Evolutionary conservation across 768 basidiomycete species (phyloP).

Genomic region (Lentinus tigrinus): DNA sequence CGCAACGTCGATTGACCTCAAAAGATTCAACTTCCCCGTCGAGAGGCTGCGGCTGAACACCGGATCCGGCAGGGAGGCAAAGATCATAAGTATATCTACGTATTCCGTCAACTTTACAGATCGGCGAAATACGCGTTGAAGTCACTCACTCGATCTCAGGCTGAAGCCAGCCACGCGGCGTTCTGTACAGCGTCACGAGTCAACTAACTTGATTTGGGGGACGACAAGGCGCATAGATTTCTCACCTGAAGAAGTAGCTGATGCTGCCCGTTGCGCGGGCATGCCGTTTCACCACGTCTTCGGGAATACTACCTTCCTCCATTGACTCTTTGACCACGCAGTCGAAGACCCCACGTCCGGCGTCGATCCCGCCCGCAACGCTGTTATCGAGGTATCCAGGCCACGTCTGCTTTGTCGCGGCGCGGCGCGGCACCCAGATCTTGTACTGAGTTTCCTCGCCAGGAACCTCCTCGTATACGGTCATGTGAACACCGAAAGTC

Average conservation of each 20-base stretch:
- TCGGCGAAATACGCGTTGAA: background rate
- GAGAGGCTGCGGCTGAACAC: conserved; percentile 60
- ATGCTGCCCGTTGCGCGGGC: conserved; percentile 64
- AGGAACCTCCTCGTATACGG: conserved; percentile 56
- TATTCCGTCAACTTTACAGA: background rate
- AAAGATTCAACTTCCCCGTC: conserved; percentile 97
- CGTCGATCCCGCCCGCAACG: conserved; percentile 89
- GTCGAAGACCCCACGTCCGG: conserved; percentile 70
- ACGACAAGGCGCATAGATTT: background rate
- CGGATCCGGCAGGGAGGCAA: conserved; percentile 53
- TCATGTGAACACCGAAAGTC: conserved; percentile 93
- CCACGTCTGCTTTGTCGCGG: conserved; percentile 87
- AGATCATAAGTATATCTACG: conserved; percentile 84
- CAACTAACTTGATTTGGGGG: background rate
- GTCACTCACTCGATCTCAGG: conserved; percentile 78
- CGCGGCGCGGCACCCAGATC: conserved; percentile 87
- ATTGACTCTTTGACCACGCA: conserved; percentile 86
- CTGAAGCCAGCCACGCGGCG: conserved; percentile 74
- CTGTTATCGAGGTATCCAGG: conserved; percentile 88
- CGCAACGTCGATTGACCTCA: conserved; percentile 49
- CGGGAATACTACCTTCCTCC: conserved; percentile 87
- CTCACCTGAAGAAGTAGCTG: conserved; percentile 80
- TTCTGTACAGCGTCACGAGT: conserved; percentile 35
- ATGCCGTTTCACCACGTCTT: conserved; percentile 57
- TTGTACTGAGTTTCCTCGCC: conserved; percentile 34